phyloP scores from a whole-genome alignment of 176 grass and related monocot genomes.

The Dendrocalamus sinicus region DNA sequence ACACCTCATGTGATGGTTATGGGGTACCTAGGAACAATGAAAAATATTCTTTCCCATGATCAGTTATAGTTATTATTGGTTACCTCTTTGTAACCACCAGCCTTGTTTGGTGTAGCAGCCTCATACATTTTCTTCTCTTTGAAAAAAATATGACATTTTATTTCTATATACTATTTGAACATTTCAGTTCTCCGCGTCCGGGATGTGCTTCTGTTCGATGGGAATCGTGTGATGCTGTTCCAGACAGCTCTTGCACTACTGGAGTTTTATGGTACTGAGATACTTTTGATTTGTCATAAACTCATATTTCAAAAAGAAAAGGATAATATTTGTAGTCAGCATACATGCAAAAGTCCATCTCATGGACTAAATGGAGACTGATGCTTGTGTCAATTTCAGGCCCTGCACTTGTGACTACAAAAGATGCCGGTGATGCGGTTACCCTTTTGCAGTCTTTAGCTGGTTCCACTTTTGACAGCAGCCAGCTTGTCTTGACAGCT shows the following conservation, averaged over 20 bases:
- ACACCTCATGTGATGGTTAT: too few relatives aligned
- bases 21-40: too few relatives aligned
- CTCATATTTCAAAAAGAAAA: constrained; percentile 19
- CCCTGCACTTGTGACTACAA: constrained; percentile 92
- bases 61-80: too few relatives aligned
- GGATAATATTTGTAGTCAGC: constrained; percentile 20
- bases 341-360: neutral
- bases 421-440: constrained; percentile 94
- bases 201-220: constrained; percentile 94
- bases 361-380: constrained; percentile 10
- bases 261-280: constrained; percentile 88
- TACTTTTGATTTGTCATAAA: constrained; percentile 6
- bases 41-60: too few relatives aligned
- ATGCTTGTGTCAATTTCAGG: constrained; percentile 58
- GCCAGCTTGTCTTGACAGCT: constrained; percentile 96
- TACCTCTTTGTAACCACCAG: too few relatives aligned
- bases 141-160: too few relatives aligned
- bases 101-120: too few relatives aligned
- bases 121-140: too few relatives aligned
- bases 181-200: constrained; percentile 96
- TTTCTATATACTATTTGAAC: constrained; percentile 41
- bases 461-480: constrained; percentile 97
- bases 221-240: constrained; percentile 93
- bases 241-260: constrained; percentile 81
- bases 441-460: constrained; percentile 94